Base-by-base conservation (phyloP, 2,329 filamentous ascomycete genomes). In the Aureobasidium sp. region DNA sequence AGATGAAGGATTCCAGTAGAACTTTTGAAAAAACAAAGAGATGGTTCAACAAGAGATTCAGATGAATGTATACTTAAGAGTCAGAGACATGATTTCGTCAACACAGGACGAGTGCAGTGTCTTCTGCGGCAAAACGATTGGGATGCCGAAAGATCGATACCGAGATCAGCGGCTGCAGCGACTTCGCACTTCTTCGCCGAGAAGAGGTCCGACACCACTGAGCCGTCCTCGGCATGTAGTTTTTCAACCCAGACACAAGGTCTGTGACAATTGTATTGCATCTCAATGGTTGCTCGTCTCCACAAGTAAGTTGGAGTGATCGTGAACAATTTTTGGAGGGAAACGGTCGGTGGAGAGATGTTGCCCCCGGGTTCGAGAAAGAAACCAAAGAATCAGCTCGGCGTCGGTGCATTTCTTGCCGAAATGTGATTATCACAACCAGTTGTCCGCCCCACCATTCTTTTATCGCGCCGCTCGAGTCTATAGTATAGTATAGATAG, bases 181-280 rank as follows among this genome's bases (percentile, higher is more conserved):
- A 55, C 51, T 55, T 55, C 51, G 51, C 51, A 41, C 36, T 42
- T 55, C 17, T 55, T 55, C 37, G 36, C 51, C 51, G 51, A 42
- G 51, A 41, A 37, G 51, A 55, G 6, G 36, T 27, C 36, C 51
- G 51, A 11, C 20, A 20, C 51, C 36, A 37, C 51, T 42, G 1
- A 8, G 17, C 51, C 51, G 22, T 41, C 15, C 11, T 22, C 11
- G 27, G 20, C 27, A 34, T 52, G 34, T 14, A 17, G 29, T 9
- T 12, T n/a, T 22, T 44, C 20, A 14, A 44, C 22, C 9, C 41
- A 44, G 5, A 44, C 41, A 44, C 20, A 44, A 44, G 9, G 41
- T 44, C 3, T 20, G 20, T 44, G 25, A 44, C 41, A 22, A 25
- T n/a, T 12, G 3, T 12, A 9, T 14, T 12, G 11, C 14, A 44